Base-by-base conservation (phyloP, 2,329 filamentous ascomycete genomes). In the Fusarium sp. region DNA sequence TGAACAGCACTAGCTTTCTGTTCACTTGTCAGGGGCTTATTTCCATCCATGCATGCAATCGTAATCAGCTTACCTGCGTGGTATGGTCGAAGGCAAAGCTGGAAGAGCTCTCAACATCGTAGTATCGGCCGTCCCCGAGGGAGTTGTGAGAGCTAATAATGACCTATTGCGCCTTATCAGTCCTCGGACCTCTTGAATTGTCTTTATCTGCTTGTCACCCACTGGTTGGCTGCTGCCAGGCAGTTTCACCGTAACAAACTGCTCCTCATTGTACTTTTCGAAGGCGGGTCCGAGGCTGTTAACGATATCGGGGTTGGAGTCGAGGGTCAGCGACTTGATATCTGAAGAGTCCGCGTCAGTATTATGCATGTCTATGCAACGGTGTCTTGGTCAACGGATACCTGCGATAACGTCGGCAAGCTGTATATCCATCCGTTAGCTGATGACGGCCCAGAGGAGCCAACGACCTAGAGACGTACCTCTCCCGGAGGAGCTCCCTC, bases 401-500 rank as follows among this genome's bases (percentile, higher is more conserved):
- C 93, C 93, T 81, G 92, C 91, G 73, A 97, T 89, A 73, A 97
- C 93, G 84, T 97, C 94, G 81, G 89, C 87, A 74, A 98, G 91
- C 94, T 97, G 67, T 51, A 55, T 29, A 22, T 47, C 54, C 46
- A 22, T 47, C 54, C 46, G 70, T 81, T 78, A 81, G 79, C 76
- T 74, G 63, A 76, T 65, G 68, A 58, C 34, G 71, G 72, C 63
- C 64, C 59, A 59, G 58, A 68, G 58, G 54, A 50, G 52, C 51
- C 44, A 47, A 50, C 44, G 59, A 49, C 22, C n/a, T 18, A 69
- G 68, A 71, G 71, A 80, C 83, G 76, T 89, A 97, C 95, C 92
- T 99, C 96, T 85, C 96, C 96, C 24, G 96, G 96, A 50, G 96
- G 96, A 76, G 96, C 94, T 78, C 94, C 93, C 84, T 97, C 91